These are phyloP conservation scores for Haberlea rhodopensis DNA, from an alignment of 257 asterid species.

Conservation along the genomic window DNA sequence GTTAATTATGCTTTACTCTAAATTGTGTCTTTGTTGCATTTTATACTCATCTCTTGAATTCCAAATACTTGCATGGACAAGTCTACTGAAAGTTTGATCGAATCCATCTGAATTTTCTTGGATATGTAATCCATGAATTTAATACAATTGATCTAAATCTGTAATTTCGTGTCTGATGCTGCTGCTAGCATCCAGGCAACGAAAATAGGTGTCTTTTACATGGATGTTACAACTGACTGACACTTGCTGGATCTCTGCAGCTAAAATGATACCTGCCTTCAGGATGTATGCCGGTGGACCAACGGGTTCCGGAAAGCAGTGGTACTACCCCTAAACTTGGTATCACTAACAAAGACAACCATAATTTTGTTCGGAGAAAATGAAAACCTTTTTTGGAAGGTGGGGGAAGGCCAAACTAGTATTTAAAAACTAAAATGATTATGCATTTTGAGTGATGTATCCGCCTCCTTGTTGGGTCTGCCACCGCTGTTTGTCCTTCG, in stretches of 20 bases:
- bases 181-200: not conserved
- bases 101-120: not conserved
- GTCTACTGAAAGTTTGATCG: not conserved
- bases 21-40: not conserved
- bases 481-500: too few species aligned
- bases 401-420: not conserved
- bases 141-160: not conserved
- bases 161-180: not conserved
- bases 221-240: not conserved
- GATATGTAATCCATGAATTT: not conserved
- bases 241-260: slow-evolving; percentile 40
- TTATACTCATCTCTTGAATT: not conserved
- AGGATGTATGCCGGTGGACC: slow-evolving; percentile 96
- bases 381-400: not conserved
- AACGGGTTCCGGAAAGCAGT: slow-evolving; percentile 88
- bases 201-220: not conserved
- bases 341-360: not conserved
- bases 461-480: not conserved
- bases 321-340: slow-evolving; percentile 39
- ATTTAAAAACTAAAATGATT: not conserved
- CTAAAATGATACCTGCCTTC: slow-evolving; percentile 92
- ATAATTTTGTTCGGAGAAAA: not conserved
- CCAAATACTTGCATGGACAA: not conserved
- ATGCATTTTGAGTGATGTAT: not conserved
- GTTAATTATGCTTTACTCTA: not conserved